Base-by-base conservation (phyloP, 1,284 basidiomycete species). In the Fomitiporia mediterranea region DNA sequence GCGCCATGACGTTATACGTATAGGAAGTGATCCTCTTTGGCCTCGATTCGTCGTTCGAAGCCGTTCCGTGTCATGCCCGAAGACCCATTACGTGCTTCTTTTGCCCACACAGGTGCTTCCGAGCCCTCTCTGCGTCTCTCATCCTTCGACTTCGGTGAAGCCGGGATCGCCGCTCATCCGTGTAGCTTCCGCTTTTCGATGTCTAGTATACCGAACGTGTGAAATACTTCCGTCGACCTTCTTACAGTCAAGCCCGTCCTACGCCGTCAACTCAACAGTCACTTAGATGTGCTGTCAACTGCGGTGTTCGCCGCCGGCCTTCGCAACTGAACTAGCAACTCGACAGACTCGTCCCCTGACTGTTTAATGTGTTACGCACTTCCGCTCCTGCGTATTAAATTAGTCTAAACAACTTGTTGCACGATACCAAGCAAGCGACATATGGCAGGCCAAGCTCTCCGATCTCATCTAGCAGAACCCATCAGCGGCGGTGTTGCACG, bases 151-250 rank as follows among this genome's bases (percentile, higher is more conserved):
- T 46, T 46, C 44, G 44, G 44, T 32, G 32, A 30, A 15, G 44
- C 44, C 44, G 44, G 44, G 44, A 46, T 46, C 44, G 27, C 44
- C 44, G 27, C 44, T 2, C 27, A 46, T 28, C 28, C 44, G 44
- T 46, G n/a, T 28, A 23, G 44, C 44, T 46, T 46, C 30, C 23
- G 25, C 27, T 17, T 28, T 28, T n/a, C 27, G 27, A n/a, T n/a
- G n/a, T n/a, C n/a, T n/a, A n/a, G n/a, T n/a, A n/a, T n/a, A n/a
- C n/a, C n/a, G n/a, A n/a, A n/a, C n/a, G n/a, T n/a, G n/a, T n/a
- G n/a, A n/a, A n/a, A n/a, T n/a, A n/a, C n/a, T n/a, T n/a, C n/a
- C n/a, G n/a, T n/a, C 17, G 15, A 30, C 25, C 25, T 27, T 30
- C 25, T 30, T 30, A 4, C 25, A 6, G 6, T n/a, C 27, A 46